phyloP scores from a whole-genome alignment of 2,329 filamentous ascomycete species.

The Talaromyces funiculosus region DNA sequence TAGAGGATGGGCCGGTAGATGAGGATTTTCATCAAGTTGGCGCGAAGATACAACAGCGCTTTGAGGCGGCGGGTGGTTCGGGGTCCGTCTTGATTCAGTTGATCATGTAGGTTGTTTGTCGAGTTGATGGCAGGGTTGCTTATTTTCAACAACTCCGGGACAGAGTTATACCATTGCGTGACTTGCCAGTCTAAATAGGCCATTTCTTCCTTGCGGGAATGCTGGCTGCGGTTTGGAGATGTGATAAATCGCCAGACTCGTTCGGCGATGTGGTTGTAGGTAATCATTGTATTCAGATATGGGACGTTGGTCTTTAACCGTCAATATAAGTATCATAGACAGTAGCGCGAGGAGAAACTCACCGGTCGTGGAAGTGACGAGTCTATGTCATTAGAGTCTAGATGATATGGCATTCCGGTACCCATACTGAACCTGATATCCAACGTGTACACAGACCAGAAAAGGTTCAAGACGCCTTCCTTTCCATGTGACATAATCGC shows the following conservation, averaged over 20 bases:
- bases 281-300: conserved; percentile 80
- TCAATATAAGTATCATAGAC: background rate
- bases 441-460: conserved; percentile 84
- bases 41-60: conserved; percentile 77
- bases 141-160: conserved; percentile 56
- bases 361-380: conserved; percentile 72
- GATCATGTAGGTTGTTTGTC: background rate
- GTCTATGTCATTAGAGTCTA: conserved; percentile 81
- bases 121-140: conserved; percentile 40
- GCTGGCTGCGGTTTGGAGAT: conserved; percentile 58
- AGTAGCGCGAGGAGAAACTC: conserved; percentile 18
- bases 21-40: conserved; percentile 83
- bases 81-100: conserved; percentile 19
- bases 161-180: conserved; percentile 70
- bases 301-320: conserved; percentile 38
- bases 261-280: conserved; percentile 73
- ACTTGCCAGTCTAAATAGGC: conserved; percentile 76
- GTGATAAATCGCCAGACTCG: conserved; percentile 83
- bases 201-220: conserved; percentile 67
- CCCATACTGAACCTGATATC: conserved; percentile 84
- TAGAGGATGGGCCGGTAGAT: conserved; percentile 83
- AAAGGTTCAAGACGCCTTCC: conserved; percentile 63
- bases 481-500: conserved; percentile 64
- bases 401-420: conserved; percentile 75
- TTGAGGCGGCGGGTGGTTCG: conserved; percentile 68